A percentile compares a stretch with the other conserved stretches of the same genome.
phyloP scores from a whole-genome alignment of 2,329 filamentous ascomycete genomes.

The Neodidymelliopsis sp. region DNA sequence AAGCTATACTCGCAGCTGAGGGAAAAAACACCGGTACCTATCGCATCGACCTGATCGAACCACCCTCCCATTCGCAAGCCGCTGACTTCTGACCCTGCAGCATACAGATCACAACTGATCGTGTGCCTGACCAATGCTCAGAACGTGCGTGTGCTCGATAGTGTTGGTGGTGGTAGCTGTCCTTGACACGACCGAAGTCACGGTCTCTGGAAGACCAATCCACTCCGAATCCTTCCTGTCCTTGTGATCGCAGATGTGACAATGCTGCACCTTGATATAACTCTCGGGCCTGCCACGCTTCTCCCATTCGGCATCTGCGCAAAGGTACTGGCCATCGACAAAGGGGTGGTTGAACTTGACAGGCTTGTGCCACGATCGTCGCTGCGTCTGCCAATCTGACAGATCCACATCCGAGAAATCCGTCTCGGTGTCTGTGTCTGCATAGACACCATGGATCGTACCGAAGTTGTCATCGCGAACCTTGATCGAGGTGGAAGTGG shows the following conservation, averaged over 20 bases:
- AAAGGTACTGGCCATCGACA: slow-evolving; percentile 3
- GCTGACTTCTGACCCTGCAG: not conserved
- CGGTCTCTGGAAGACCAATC: slow-evolving; percentile 14
- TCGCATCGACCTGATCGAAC: no score
- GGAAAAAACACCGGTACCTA: no score
- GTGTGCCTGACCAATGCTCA: no score
- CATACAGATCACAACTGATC: slow-evolving; percentile 4
- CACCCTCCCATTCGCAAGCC: not conserved
- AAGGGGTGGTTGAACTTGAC: slow-evolving; percentile 29
- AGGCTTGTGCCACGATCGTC: slow-evolving; percentile 26
- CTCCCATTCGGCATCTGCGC: slow-evolving; percentile 35
- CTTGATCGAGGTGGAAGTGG: not conserved
- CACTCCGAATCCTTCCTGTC: slow-evolving; percentile 5
- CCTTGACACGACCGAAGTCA: not conserved
- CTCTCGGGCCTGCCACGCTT: slow-evolving; percentile 20
- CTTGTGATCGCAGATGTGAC: slow-evolving; percentile 11
- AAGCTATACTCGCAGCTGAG: no score
- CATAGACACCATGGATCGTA: not conserved
- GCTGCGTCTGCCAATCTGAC: slow-evolving; percentile 5
- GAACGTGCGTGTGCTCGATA: not conserved
- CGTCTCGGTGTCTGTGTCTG: not conserved
- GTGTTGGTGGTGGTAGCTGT: not conserved
- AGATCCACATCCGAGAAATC: not conserved
- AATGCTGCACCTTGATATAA: slow-evolving; percentile 25
- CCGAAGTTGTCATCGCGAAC: no score